Base-by-base conservation (phyloP, 179 eudicot species). In the Corrigiola litoralis region DNA sequence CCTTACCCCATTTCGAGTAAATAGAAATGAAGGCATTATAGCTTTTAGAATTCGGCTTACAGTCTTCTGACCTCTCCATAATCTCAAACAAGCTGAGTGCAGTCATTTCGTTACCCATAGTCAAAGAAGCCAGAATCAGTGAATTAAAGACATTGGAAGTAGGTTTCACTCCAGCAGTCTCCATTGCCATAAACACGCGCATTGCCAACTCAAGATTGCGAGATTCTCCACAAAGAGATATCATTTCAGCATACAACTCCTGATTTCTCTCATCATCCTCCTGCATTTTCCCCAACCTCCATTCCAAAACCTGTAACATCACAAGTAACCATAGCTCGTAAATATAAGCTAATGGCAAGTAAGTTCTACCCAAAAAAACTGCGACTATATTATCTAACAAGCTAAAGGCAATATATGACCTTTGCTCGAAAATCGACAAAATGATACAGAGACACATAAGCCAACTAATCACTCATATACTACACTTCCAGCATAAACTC, bases 71-170 rank as follows among this genome's bases (percentile, higher is more conserved):
- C 12, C 60, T 68, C 70, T 75, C 66, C 89, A 81, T 84, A 20
- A 75, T 65, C 63, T 84, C 89, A 59, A 79, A 84, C 61, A 84
- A 75, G 79, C 84, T 70, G 45, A 79, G 34, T 2, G 89, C 84
- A 34, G 86, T 84, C 57, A 77, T 23, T 42, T 75, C 52, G 68
- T 81, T 75, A 12, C 77, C 70, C 7, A 78, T 74, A 23, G 76
- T 67, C 41, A 77, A 55, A 47, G 80, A 80, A 44, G 75, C 80
- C 9, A 14, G 67, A 34, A 82, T 68, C 32, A 84, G 80, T 24
- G 86, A 74, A 50, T 84, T 77, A 37, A 84, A 82, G 20, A 70
- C 61, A 25, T 61, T 64, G 5, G 82, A 53, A 13, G 77, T 77
- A 0, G 84, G 77, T 50, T 68, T 68, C 18, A 77, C 42, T 45